These are phyloP conservation scores for Rutidosis leptorrhynchoides DNA, from an alignment of 129 eudicot species.

Conservation along the genomic window DNA sequence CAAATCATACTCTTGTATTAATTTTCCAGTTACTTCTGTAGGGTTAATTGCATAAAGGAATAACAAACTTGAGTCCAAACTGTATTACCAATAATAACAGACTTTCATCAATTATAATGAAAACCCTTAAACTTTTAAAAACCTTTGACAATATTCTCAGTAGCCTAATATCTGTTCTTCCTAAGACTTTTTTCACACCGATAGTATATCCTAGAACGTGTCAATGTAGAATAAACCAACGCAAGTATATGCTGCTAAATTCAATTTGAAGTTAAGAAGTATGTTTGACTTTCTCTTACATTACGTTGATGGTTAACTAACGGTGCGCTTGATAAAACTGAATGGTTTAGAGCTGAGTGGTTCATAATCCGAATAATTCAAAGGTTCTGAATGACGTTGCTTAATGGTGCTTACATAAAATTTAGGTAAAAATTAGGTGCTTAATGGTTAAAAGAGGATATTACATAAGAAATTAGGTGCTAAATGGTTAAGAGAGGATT, in stretches of 20 bases:
- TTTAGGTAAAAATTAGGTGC: no score
- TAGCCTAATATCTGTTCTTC: no score
- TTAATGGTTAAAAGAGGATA: no score
- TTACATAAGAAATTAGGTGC: no score
- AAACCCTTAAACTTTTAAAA: not conserved
- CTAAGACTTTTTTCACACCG: not conserved
- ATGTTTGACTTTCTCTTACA: not conserved
- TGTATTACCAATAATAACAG: not conserved
- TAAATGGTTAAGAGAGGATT: no score
- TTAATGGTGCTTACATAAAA: no score
- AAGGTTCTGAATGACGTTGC: no score
- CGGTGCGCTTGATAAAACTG: no score
- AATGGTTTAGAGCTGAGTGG: no score
- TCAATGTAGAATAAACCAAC: not conserved
- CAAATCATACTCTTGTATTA: conserved; percentile 15
- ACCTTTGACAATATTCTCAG: not conserved
- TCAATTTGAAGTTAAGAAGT: not conserved
- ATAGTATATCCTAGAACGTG: not conserved
- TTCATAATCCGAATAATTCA: no score
- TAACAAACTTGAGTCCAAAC: not conserved
- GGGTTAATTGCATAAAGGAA: not conserved
- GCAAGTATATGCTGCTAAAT: no score
- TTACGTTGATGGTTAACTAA: not conserved
- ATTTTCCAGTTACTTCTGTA: not conserved
- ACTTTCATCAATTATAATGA: not conserved